phyloP scores from a whole-genome alignment of 352 stramenopile genomes.

The Phytophthora pini region DNA sequence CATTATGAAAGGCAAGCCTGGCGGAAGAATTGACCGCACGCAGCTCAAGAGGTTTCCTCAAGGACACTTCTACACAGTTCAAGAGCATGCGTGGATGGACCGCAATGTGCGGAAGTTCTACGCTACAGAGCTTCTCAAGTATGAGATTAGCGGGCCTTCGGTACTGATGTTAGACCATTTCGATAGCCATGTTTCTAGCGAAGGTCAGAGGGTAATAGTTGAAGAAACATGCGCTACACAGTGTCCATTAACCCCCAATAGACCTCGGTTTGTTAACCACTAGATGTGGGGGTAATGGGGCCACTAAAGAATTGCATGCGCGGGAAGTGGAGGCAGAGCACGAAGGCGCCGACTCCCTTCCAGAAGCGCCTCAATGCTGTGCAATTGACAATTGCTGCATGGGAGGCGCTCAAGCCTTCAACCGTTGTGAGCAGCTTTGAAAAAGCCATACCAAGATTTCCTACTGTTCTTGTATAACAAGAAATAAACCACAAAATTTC shows the following conservation, averaged over 20 bases:
- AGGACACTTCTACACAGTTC: conserved; percentile 3
- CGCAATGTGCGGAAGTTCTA: not conserved
- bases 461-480: too few relatives aligned
- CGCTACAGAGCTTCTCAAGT: not conserved
- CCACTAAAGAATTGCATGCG: too few relatives aligned
- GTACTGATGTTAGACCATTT: conserved; percentile 5
- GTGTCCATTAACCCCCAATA: not conserved
- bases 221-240: not conserved
- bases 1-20: conserved; percentile 1
- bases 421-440: too few relatives aligned
- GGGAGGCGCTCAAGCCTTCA: too few relatives aligned
- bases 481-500: too few relatives aligned
- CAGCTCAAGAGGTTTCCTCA: not conserved
- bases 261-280: not conserved
- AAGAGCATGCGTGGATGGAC: not conserved
- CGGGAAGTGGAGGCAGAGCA: too few relatives aligned
- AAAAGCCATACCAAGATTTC: too few relatives aligned
- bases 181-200: not conserved
- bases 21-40: not conserved
- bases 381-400: too few relatives aligned
- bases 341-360: too few relatives aligned
- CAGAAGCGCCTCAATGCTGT: too few relatives aligned
- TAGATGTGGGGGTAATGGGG: not conserved
- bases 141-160: not conserved
- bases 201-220: not conserved